Evolutionary conservation across 345 rosid species (phyloP), one percentile per base, ranked within the genome.

Genomic region (Moricandia arvensis): DNA sequence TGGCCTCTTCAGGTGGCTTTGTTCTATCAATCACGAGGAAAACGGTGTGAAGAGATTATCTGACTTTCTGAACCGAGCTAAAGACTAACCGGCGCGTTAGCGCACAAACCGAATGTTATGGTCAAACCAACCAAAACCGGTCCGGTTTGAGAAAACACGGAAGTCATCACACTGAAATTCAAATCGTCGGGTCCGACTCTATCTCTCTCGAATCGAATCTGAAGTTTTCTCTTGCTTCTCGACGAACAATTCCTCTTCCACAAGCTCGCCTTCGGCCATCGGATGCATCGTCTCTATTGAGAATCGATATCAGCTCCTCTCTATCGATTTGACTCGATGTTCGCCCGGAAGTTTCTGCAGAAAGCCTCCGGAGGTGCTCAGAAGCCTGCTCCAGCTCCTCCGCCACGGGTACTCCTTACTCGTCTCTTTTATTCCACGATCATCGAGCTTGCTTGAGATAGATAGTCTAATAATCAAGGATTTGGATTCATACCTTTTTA

Each of bases 261-360:
- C 51, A 35, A 5, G 13, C 47, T 60, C 17, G 8, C 8, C 27
- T 34, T 4, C 21, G 45, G 10, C 71, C 59, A 41, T 69, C 35
- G n/a, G 53, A 53, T 27, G 34, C 69, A 57, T 77, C 59, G 1
- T 55, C 34, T 17, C 71, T 72, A 65, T 65, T 26, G 55, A 66
- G 55, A 51, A 11, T 43, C 49, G 49, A 45, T 21, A 53, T 53
- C 76, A 26, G 74, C 63, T 51, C 27, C 43, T 59, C 37, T 73
- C 45, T 63, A 49, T 43, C 35, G 73, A 60, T 67, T 71, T 66
- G 65, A 67, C 77, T 75, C 82, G 71, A 85, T 87, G 93, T 81
- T 89, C 74, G 17, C 85, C 70, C 87, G 82, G 49, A 76, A 76
- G 68, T 37, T 89, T 53, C 83, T 89, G 38, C 85, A 82, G 27